These are phyloP conservation scores for Amphibolis antarctica DNA, from an alignment of 106 monocot species.

Conservation along the genomic window DNA sequence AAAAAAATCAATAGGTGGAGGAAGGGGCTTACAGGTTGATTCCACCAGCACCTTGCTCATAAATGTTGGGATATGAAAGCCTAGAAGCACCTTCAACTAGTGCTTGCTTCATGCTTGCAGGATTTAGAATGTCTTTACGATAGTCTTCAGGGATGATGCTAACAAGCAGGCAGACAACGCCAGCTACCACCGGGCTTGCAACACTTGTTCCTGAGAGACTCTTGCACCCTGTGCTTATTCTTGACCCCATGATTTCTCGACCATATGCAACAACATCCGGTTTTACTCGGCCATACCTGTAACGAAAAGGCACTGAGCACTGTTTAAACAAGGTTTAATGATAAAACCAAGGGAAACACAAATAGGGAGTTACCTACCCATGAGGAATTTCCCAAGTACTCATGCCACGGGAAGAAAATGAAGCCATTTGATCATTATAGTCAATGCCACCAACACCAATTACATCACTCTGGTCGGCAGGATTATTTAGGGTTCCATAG, in stretches of 20 bases:
- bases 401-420: conserved; percentile 99
- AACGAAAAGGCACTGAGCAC: neutral
- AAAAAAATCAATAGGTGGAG: neutral
- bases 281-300: conserved; percentile 92
- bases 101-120: conserved; percentile 99
- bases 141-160: conserved; percentile 67
- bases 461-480: conserved; percentile 99
- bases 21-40: conserved; percentile 72
- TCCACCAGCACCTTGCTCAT: conserved; percentile 88
- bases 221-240: conserved; percentile 96
- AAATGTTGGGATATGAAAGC: conserved; percentile 87
- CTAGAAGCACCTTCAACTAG: conserved; percentile 91
- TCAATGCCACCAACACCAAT: conserved; percentile 99
- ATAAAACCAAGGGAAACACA: neutral
- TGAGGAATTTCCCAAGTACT: conserved; percentile 99
- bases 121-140: conserved; percentile 72
- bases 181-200: conserved; percentile 96
- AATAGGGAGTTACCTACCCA: conserved; percentile 38
- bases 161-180: conserved; percentile 88
- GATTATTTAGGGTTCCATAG: conserved; percentile 97
- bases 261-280: conserved; percentile 98
- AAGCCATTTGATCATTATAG: conserved; percentile 89
- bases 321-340: neutral
- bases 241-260: conserved; percentile 93
- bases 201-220: conserved; percentile 97